phyloP scores from a whole-genome alignment of 1,139 yeast genomes.

The Meyerozyma elateridarum region DNA sequence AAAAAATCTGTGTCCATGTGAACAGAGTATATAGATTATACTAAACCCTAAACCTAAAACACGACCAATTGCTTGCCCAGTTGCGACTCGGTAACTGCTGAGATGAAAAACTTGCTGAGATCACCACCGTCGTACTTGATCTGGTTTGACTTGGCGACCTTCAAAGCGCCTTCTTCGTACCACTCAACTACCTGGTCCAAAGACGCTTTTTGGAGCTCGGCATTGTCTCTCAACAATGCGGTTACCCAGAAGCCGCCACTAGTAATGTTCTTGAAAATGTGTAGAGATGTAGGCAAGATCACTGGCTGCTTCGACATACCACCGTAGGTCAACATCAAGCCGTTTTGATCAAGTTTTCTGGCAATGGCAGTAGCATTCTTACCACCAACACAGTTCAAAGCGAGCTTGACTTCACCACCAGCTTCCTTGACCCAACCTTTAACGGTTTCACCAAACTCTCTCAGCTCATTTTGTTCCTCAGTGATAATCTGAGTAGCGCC shows the following conservation, averaged over 20 bases:
- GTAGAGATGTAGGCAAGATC: conserved; percentile 77
- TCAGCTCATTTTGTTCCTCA: conserved; percentile 73
- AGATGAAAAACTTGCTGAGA: conserved; percentile 44
- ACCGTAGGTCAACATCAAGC: conserved; percentile 85
- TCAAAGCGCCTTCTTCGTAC: conserved; percentile 58
- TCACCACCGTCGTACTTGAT: conserved; percentile 41
- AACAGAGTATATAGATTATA: no score
- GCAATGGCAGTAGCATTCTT: conserved; percentile 76
- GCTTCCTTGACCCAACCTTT: conserved; percentile 60
- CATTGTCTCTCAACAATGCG: conserved; percentile 61
- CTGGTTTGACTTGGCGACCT: conserved; percentile 56
- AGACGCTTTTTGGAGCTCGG: conserved; percentile 56
- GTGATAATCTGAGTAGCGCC: conserved; percentile 93
- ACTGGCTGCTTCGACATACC: conserved; percentile 98
- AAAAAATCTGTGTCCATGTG: no score
- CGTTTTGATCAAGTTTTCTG: conserved; percentile 64
- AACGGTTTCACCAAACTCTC: conserved; percentile 55
- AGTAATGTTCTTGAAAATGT: conserved; percentile 83
- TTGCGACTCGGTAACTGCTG: conserved; percentile 48
- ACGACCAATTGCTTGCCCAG: conserved; percentile 40
- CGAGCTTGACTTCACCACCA: conserved; percentile 60
- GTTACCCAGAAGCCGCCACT: conserved; percentile 95
- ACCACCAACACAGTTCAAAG: conserved; percentile 92
- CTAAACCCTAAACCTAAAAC: conserved; percentile 14
- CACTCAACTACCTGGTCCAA: conserved; percentile 59